Evolutionary conservation across 2,329 filamentous ascomycete genomes (phyloP).

Genomic region (Penicillium palitans): DNA sequence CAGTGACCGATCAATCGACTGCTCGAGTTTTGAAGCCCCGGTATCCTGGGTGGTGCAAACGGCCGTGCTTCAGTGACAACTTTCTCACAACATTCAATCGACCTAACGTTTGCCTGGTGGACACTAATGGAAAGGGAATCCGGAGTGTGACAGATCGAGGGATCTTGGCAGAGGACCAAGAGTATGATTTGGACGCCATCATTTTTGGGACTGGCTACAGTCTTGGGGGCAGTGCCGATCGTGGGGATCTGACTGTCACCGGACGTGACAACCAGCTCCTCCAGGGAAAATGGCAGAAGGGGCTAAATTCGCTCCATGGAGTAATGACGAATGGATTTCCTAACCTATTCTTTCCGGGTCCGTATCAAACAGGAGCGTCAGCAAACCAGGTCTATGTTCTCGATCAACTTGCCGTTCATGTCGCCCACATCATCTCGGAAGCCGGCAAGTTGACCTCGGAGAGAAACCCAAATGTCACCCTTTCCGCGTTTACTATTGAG

Average conservation of each 20-base stretch:
- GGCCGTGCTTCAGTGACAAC: slow-evolving; percentile 62
- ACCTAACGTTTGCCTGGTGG: slow-evolving; percentile 59
- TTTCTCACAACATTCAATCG: slow-evolving; percentile 58
- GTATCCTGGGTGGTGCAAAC: slow-evolving; percentile 65
- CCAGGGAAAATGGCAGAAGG: slow-evolving; percentile 49
- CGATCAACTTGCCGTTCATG: slow-evolving; percentile 44
- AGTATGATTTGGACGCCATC: slow-evolving; percentile 52
- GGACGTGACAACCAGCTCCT: slow-evolving; percentile 50
- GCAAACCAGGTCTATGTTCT: slow-evolving; percentile 44
- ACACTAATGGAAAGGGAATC: slow-evolving; percentile 58
- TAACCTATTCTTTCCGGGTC: slow-evolving; percentile 54
- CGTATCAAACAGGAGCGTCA: slow-evolving; percentile 44
- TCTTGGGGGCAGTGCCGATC: slow-evolving; percentile 32
- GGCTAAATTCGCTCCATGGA: slow-evolving; percentile 56
- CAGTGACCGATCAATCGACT: slow-evolving; percentile 55
- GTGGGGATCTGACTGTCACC: slow-evolving; percentile 40
- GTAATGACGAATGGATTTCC: slow-evolving; percentile 53
- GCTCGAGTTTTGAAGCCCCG: slow-evolving; percentile 58
- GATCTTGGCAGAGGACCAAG: slow-evolving; percentile 44
- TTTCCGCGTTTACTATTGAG: slow-evolving; percentile 35
- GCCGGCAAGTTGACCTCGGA: slow-evolving; percentile 23
- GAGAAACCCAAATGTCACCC: background rate
- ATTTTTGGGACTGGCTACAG: slow-evolving; percentile 51
- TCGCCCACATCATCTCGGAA: slow-evolving; percentile 47
- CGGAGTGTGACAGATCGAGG: slow-evolving; percentile 49